Percentiles rank a stretch among this genome's conserved stretches.
Evolutionary conservation across 495 filamentous ascomycete species (phyloP).

Genomic region (Penicillium malachiteum): DNA sequence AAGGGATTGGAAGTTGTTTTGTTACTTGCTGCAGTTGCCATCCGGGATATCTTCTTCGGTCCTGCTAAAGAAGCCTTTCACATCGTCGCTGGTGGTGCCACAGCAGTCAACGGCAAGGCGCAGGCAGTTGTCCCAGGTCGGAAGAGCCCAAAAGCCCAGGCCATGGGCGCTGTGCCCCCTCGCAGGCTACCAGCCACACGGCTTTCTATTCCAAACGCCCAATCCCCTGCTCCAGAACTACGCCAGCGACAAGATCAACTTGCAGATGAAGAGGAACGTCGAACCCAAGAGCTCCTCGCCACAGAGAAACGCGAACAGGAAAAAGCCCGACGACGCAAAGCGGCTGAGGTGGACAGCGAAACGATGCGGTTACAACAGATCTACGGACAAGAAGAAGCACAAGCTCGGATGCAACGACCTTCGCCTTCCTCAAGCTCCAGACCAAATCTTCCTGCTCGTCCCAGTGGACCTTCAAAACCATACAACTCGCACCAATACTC

Average conservation of each 20-base stretch:
- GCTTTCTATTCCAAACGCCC: constrained; percentile 13
- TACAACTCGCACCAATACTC: constrained; percentile 14
- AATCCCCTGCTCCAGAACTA: constrained; percentile 19
- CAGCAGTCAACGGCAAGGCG: constrained; percentile 3
- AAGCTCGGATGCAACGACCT: constrained; percentile 31
- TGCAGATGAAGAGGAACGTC: constrained; percentile 62
- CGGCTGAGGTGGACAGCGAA: constrained; percentile 77
- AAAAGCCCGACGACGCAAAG: constrained; percentile 58
- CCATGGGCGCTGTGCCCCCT: neutral
- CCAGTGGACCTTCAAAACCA: constrained; percentile 15
- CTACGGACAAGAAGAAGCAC: constrained; percentile 61
- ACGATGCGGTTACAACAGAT: constrained; percentile 74
- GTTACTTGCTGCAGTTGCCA: constrained; percentile 77
- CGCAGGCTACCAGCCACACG: constrained; percentile 8
- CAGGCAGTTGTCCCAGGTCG: constrained; percentile 2
- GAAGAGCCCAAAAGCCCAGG: constrained; percentile 11
- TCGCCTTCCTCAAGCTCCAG: constrained; percentile 27
- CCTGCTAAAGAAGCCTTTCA: constrained; percentile 75
- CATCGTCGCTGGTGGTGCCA: constrained; percentile 42
- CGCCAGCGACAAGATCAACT: constrained; percentile 45
- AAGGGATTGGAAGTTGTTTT: constrained; percentile 91
- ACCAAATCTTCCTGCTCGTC: constrained; percentile 21
- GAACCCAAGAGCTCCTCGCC: constrained; percentile 73
- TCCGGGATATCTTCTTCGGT: constrained; percentile 80
- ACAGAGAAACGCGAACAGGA: constrained; percentile 57